Evolutionary conservation across 495 filamentous ascomycete genomes (phyloP).

Genomic region (Evansstolkia leycettana): DNA sequence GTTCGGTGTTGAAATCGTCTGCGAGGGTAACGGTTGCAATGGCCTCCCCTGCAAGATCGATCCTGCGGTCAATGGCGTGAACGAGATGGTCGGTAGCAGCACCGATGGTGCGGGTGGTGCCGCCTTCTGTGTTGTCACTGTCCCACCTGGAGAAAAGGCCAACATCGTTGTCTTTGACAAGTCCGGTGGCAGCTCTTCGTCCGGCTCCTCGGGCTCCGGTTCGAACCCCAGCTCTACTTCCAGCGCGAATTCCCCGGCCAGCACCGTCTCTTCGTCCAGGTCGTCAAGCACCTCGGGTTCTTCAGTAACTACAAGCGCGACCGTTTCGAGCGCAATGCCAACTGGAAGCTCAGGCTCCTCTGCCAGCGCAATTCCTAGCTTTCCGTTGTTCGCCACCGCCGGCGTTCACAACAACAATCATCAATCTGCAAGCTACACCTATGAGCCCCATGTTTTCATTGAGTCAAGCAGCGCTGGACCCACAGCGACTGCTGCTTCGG

Average conservation of each 20-base stretch:
- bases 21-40: constrained; percentile 53
- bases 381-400: background rate
- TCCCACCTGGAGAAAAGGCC: constrained; percentile 53
- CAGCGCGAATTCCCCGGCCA: constrained; percentile 10
- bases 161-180: constrained; percentile 54
- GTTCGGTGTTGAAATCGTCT: constrained; percentile 63
- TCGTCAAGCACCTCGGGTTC: constrained; percentile 5
- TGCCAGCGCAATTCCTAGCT: background rate
- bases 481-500: constrained; percentile 4
- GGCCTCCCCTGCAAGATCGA: constrained; percentile 67
- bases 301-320: background rate
- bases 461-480: constrained; percentile 16
- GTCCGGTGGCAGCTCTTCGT: constrained; percentile 13
- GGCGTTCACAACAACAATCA: too few species aligned
- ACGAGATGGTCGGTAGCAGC: constrained; percentile 42
- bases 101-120: constrained; percentile 54
- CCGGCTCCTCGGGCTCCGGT: constrained; percentile 4
- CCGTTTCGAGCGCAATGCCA: background rate
- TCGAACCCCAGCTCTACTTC: constrained; percentile 13
- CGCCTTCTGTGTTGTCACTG: constrained; percentile 69
- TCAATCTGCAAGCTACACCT: constrained; percentile 13
- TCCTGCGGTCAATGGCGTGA: constrained; percentile 46
- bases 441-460: constrained; percentile 21
- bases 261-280: constrained; percentile 11
- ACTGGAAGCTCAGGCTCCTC: background rate